These are phyloP conservation scores for Magnolia changhungtana DNA, from an alignment of 164 flowering plant genomes.

Conservation along the genomic window DNA sequence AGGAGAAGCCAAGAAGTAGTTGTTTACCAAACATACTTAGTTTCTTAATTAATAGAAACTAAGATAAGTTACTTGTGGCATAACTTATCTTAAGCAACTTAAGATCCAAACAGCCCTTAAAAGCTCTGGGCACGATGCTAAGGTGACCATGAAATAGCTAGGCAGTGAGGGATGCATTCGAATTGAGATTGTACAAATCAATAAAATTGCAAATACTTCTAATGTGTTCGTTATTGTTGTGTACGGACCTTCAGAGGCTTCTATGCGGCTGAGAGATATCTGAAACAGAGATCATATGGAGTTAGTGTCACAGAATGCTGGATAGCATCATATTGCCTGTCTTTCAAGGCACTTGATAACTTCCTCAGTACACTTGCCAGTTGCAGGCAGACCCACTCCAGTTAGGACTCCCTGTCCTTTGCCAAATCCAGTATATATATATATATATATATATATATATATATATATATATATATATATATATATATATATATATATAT, in stretches of 20 bases:
- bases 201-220: constrained; percentile 8
- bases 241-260: constrained; percentile 22
- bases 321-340: constrained; percentile 36
- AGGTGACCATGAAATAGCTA: no score
- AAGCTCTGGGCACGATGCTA: background rate
- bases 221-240: constrained; percentile 18
- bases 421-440: constrained; percentile 81
- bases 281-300: constrained; percentile 81
- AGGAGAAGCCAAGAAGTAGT: no score
- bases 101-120: background rate
- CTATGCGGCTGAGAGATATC: constrained; percentile 61
- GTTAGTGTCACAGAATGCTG: constrained; percentile 48
- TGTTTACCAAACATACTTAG: no score
- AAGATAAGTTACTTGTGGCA: no score
- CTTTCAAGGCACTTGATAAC: constrained; percentile 66
- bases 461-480: no score
- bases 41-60: background rate
- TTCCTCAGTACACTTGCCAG: constrained; percentile 56
- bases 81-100: no score
- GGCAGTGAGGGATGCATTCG: no score
- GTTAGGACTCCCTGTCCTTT: constrained; percentile 74
- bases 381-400: constrained; percentile 92
- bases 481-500: no score
- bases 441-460: no score
- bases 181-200: constrained; percentile 19